Percentiles rank a stretch among this genome's conserved stretches.
Evolutionary conservation across 1,139 yeast species (phyloP).

Genomic region (Yamadazyma buinensis): DNA sequence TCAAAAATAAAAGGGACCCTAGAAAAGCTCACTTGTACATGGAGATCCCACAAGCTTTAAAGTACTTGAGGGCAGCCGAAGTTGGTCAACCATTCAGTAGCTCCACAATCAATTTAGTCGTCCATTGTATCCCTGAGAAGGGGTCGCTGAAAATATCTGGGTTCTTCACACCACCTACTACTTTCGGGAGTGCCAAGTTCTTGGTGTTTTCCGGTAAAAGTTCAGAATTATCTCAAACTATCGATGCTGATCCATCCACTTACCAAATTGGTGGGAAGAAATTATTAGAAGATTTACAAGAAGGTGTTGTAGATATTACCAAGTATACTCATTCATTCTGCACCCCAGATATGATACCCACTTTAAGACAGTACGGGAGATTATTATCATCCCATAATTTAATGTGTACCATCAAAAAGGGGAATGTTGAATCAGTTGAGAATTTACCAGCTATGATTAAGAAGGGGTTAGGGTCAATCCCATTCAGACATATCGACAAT

Average conservation of each 20-base stretch:
- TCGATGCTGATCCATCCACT: slow-evolving; percentile 6
- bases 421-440: slow-evolving; percentile 77
- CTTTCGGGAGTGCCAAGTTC: slow-evolving; percentile 61
- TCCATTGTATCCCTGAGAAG: slow-evolving; percentile 69
- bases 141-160: slow-evolving; percentile 79
- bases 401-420: slow-evolving; percentile 84
- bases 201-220: slow-evolving; percentile 65
- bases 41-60: slow-evolving; percentile 69
- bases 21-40: slow-evolving; percentile 58
- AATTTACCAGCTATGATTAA: slow-evolving; percentile 41
- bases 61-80: slow-evolving; percentile 82
- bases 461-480: slow-evolving; percentile 60
- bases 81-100: slow-evolving; percentile 74
- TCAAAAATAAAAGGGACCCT: slow-evolving; percentile 46
- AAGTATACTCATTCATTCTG: slow-evolving; percentile 78
- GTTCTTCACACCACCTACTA: slow-evolving; percentile 70
- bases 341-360: slow-evolving; percentile 70
- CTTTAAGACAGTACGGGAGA: slow-evolving; percentile 66
- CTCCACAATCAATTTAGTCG: slow-evolving; percentile 64
- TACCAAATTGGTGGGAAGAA: slow-evolving; percentile 66
- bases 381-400: slow-evolving; percentile 84
- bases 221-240: slow-evolving; percentile 17
- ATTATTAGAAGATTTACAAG: slow-evolving; percentile 57
- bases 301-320: slow-evolving; percentile 51
- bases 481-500: slow-evolving; percentile 66